These are phyloP conservation scores for Cercophora samala DNA, from an alignment of 495 filamentous ascomycete genomes.

Conservation along the genomic window DNA sequence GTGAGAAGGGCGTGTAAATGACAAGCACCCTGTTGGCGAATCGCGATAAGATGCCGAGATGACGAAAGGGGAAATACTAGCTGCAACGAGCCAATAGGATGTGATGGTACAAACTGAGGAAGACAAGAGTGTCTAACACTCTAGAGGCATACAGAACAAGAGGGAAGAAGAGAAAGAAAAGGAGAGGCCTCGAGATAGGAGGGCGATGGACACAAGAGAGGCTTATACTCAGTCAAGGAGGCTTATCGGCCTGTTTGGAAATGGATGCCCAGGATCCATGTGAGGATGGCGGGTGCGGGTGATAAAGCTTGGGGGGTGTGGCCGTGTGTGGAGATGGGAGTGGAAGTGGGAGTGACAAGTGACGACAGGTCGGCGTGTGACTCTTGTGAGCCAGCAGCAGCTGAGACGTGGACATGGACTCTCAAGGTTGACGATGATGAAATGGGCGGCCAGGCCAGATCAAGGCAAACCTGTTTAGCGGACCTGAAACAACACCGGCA, in stretches of 20 bases:
- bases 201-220: neutral
- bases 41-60: constrained; percentile 18
- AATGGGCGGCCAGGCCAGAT: neutral
- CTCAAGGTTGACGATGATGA: constrained; percentile 7
- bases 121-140: no score
- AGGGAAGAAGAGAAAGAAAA: constrained; percentile 5
- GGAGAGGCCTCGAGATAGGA: neutral
- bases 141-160: neutral
- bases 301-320: constrained; percentile 11
- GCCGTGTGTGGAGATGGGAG: constrained; percentile 9
- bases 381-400: neutral
- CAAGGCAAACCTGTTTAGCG: neutral
- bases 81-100: constrained; percentile 9
- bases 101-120: neutral
- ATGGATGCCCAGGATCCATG: constrained; percentile 7
- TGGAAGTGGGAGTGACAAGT: constrained; percentile 14
- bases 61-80: constrained; percentile 10
- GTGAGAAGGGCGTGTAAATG: neutral
- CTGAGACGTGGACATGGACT: constrained; percentile 3
- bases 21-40: constrained; percentile 9
- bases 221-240: constrained; percentile 15
- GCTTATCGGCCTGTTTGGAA: constrained; percentile 18
- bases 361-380: constrained; percentile 16
- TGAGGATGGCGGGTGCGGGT: constrained; percentile 11
- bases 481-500: neutral